Evolutionary conservation across 108 stramenopile species (phyloP).

Genomic region (Fistulifera solaris): DNA sequence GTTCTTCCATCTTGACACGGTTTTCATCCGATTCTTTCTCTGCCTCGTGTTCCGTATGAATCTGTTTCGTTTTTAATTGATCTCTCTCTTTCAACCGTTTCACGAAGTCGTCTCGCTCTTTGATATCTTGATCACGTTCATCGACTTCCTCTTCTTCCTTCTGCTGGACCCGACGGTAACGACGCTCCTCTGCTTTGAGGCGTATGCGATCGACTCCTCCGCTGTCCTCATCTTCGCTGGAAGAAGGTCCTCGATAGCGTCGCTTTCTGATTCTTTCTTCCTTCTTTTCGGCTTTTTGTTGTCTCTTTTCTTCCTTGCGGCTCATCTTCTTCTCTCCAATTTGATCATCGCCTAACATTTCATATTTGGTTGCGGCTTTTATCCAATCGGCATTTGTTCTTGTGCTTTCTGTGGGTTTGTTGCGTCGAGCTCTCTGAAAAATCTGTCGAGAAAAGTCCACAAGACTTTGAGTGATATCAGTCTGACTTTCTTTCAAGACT

Average conservation of each 20-base stretch:
- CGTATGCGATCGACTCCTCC: background rate
- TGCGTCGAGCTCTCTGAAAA: conserved; percentile 18
- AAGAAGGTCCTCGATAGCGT: background rate
- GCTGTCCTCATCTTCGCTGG: background rate
- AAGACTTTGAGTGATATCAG: conserved; percentile 9
- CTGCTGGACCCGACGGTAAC: conserved; percentile 3
- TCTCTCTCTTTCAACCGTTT: conserved; percentile 79
- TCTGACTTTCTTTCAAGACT: conserved; percentile 48
- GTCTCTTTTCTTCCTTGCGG: background rate
- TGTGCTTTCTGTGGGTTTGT: background rate
- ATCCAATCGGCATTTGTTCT: conserved; percentile 24
- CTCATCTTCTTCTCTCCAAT: conserved; percentile 3
- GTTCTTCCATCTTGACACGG: conserved; percentile 56
- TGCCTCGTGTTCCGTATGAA: conserved; percentile 7
- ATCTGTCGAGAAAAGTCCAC: conserved; percentile 32
- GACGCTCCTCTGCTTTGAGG: conserved; percentile 11
- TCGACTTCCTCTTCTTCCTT: conserved; percentile 54
- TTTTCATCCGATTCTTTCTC: conserved; percentile 25
- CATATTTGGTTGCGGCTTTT: conserved; percentile 22
- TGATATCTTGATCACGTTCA: conserved; percentile 73
- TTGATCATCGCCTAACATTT: conserved; percentile 17
- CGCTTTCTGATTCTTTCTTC: conserved; percentile 7
- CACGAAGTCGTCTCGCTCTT: conserved; percentile 91
- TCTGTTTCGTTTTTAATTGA: conserved; percentile 46
- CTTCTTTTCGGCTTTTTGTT: conserved; percentile 10